Conservation (phyloP, 2,329 filamentous ascomycete genomes). For the Xylaria sp. region DNA sequence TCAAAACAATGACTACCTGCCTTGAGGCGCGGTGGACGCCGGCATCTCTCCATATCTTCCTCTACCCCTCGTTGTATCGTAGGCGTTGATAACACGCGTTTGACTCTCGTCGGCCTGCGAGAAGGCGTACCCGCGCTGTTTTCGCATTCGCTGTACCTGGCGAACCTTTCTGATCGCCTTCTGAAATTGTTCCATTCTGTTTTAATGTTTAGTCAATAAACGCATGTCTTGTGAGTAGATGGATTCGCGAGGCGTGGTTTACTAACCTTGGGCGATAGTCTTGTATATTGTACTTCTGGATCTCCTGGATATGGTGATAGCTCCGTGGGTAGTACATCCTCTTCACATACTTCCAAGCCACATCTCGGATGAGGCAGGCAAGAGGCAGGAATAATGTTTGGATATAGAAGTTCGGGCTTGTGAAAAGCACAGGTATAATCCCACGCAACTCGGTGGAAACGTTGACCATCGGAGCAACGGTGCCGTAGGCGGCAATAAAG, state of each 20-base stretch:
- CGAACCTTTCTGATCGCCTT: constrained; percentile 98
- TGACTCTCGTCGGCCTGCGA: constrained; percentile 97
- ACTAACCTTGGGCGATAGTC: constrained; percentile 92
- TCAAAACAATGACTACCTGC: constrained; percentile 40
- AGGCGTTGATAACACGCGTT: constrained; percentile 93
- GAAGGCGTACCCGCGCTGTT: constrained; percentile 98
- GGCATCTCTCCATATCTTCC: constrained; percentile 97
- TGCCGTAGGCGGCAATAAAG: constrained; percentile 89
- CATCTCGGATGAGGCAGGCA: constrained; percentile 86
- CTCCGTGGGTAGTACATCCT: constrained; percentile 96
- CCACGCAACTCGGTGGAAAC: constrained; percentile 88
- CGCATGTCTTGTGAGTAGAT: constrained; percentile 31
- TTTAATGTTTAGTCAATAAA: constrained; percentile 38
- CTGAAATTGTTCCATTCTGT: constrained; percentile 98
- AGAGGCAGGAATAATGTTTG: constrained; percentile 84
- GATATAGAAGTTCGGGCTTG: constrained; percentile 87
- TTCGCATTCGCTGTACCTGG: constrained; percentile 98
- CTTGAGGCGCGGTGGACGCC: constrained; percentile 43
- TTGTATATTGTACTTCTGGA: constrained; percentile 99
- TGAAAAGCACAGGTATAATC: constrained; percentile 82
- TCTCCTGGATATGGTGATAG: constrained; percentile 99
- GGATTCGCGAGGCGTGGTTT: constrained; percentile 37
- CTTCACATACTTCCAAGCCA: constrained; percentile 97
- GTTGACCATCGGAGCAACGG: constrained; percentile 81
- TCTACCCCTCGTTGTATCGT: constrained; percentile 93